A percentile compares a stretch with the other conserved stretches of the same genome.
phyloP scores from a whole-genome alignment of 2,329 filamentous ascomycete genomes.

The Graphilbum fragrans region DNA sequence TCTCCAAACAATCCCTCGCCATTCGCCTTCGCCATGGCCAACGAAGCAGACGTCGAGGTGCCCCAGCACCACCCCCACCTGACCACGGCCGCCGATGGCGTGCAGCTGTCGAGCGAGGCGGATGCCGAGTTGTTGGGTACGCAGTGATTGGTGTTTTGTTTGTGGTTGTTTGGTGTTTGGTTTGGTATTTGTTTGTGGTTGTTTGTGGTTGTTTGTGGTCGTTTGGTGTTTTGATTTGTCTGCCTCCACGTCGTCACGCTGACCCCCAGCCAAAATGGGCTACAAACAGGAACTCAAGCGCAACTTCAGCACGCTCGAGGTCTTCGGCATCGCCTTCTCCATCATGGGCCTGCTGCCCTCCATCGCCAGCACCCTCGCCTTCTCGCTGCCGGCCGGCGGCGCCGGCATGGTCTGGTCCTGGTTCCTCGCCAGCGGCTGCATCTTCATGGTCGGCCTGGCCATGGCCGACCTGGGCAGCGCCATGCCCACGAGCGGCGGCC shows the following conservation, averaged over 20 bases:
- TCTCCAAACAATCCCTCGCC: neutral
- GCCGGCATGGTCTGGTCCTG: conserved; percentile 52
- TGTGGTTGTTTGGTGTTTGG: neutral
- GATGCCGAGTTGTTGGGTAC: conserved; percentile 20
- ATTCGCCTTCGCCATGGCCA: neutral
- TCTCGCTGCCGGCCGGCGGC: conserved; percentile 46
- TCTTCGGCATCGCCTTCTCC: conserved; percentile 47
- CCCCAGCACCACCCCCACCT: conserved; percentile 9
- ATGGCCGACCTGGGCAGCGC: conserved; percentile 41
- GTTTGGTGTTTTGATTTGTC: conserved; percentile 4
- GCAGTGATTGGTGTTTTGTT: neutral
- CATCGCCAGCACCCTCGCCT: conserved; percentile 45
- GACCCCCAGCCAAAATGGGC: conserved; percentile 15
- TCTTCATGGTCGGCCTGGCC: conserved; percentile 46
- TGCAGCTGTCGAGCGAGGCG: conserved; percentile 14
- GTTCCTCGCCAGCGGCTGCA: conserved; percentile 44
- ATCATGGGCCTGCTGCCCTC: conserved; percentile 51
- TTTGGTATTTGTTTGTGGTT: neutral
- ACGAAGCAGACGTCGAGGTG: conserved; percentile 7
- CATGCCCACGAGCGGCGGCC: conserved; percentile 46
- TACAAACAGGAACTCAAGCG: conserved; percentile 47
- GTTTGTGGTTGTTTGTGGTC: neutral
- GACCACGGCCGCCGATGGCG: conserved; percentile 10
- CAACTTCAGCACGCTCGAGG: conserved; percentile 49
- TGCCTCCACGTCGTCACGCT: conserved; percentile 7